These are phyloP conservation scores for Phylloporus sp. DNA, from an alignment of 768 basidiomycete genomes.

Conservation along the genomic window DNA sequence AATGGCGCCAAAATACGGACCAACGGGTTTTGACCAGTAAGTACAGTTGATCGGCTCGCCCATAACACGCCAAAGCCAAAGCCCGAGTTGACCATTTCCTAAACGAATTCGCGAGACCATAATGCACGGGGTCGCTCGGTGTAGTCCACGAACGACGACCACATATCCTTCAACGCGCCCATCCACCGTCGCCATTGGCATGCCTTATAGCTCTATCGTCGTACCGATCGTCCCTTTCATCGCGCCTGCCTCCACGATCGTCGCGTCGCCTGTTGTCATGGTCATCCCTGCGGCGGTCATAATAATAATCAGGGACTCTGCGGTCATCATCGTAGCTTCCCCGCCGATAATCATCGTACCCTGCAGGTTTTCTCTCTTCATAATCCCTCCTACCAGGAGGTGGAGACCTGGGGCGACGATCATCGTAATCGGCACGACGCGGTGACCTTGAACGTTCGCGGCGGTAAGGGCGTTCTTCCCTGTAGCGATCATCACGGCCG, in stretches of 20 bases:
- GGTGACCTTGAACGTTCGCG: constrained; percentile 85
- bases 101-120: constrained; percentile 45
- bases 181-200: constrained; percentile 74
- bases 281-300: constrained; percentile 86
- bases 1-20: constrained; percentile 32
- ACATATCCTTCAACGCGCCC: constrained; percentile 60
- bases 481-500: constrained; percentile 52
- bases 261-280: constrained; percentile 53
- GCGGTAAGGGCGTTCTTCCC: constrained; percentile 53
- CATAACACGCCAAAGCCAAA: constrained; percentile 37
- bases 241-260: constrained; percentile 71
- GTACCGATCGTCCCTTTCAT: constrained; percentile 78
- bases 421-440: constrained; percentile 68
- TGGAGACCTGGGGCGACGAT: constrained; percentile 80
- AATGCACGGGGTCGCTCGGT: constrained; percentile 29
- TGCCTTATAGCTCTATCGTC: constrained; percentile 73
- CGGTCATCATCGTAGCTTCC: constrained; percentile 77
- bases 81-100: constrained; percentile 44
- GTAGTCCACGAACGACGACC: constrained; percentile 35
- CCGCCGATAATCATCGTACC: constrained; percentile 88
- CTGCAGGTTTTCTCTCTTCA: constrained; percentile 86
- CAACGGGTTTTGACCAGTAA: constrained; percentile 38
- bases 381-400: constrained; percentile 69
- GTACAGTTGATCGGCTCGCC: constrained; percentile 36
- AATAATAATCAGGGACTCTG: constrained; percentile 80